Percentiles rank a stretch among this genome's conserved stretches.
Evolutionary conservation across 495 filamentous ascomycete species (phyloP).

Genomic region (Podospora pseudopauciseta): DNA sequence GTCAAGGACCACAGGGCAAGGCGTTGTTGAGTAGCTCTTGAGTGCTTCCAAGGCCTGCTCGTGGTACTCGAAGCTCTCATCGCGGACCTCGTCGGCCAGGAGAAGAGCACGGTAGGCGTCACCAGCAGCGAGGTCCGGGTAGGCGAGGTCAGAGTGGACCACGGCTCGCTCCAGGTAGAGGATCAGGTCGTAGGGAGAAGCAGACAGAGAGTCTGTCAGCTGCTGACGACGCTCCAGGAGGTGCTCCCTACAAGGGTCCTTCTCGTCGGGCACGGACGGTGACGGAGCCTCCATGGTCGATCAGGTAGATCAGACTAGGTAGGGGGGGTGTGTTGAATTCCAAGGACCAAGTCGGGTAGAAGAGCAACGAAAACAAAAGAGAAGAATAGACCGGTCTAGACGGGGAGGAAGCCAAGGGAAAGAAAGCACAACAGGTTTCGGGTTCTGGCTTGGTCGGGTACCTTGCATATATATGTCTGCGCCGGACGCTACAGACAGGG

Average conservation of each 20-base stretch:
- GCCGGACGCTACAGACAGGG: neutral
- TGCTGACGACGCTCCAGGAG: constrained; percentile 46
- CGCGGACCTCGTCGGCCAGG: constrained; percentile 72
- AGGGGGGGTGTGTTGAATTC: constrained; percentile 5
- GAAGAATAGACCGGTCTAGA: constrained; percentile 28
- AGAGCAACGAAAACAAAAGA: neutral
- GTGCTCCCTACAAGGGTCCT: constrained; percentile 32
- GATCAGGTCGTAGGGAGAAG: constrained; percentile 71
- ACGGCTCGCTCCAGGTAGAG: constrained; percentile 69
- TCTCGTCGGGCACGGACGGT: constrained; percentile 32
- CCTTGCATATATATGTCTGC: constrained; percentile 8
- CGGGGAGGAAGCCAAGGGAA: constrained; percentile 1
- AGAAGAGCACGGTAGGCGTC: constrained; percentile 89
- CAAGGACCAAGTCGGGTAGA: constrained; percentile 3
- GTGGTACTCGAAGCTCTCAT: constrained; percentile 66
- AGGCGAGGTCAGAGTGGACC: constrained; percentile 69
- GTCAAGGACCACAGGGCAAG: constrained; percentile 37
- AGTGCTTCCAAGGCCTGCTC: constrained; percentile 49
- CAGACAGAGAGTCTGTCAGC: constrained; percentile 46
- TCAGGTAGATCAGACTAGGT: constrained; percentile 7
- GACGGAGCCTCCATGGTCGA: constrained; percentile 39
- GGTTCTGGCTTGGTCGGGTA: constrained; percentile 2
- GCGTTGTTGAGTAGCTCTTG: constrained; percentile 25
- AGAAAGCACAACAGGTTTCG: constrained; percentile 4
- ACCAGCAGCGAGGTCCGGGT: constrained; percentile 83